phyloP scores from a whole-genome alignment of 1,139 yeast genomes.

The Diutina pseudorugosa region DNA sequence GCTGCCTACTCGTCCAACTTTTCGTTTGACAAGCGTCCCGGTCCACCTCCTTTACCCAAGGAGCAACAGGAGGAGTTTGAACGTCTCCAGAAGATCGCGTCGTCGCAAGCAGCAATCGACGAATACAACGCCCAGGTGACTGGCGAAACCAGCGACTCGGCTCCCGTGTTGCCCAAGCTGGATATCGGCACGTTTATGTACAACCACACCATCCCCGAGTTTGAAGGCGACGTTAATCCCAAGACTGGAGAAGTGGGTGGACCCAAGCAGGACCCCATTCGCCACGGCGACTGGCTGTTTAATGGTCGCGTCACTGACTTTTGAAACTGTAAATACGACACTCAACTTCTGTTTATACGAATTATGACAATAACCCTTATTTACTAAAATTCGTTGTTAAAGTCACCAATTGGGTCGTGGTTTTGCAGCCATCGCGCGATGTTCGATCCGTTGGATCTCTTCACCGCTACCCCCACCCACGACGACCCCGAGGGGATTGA shows the following conservation, averaged over 20 bases:
- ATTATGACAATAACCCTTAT: not conserved
- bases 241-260: slow-evolving; percentile 93
- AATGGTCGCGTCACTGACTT: slow-evolving; percentile 96
- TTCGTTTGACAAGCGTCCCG: slow-evolving; percentile 30
- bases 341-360: not conserved
- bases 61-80: slow-evolving; percentile 94
- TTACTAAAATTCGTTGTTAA: no score
- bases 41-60: slow-evolving; percentile 76
- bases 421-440: not conserved
- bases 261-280: slow-evolving; percentile 95
- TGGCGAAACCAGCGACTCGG: slow-evolving; percentile 8
- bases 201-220: slow-evolving; percentile 78
- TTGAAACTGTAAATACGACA: slow-evolving; percentile 14
- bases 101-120: slow-evolving; percentile 68
- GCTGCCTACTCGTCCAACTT: slow-evolving; percentile 12
- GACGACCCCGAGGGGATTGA: not conserved
- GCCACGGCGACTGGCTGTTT: slow-evolving; percentile 89
- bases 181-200: slow-evolving; percentile 64
- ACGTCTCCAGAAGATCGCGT: slow-evolving; percentile 67
- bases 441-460: slow-evolving; percentile 33
- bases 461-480: slow-evolving; percentile 15
- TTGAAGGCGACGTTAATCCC: slow-evolving; percentile 91
- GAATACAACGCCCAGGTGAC: slow-evolving; percentile 40
- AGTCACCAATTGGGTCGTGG: not conserved
- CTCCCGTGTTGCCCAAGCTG: slow-evolving; percentile 25